Evolutionary conservation across 768 basidiomycete genomes (phyloP).

Genomic region (Lactifluus hygrophoroides): DNA sequence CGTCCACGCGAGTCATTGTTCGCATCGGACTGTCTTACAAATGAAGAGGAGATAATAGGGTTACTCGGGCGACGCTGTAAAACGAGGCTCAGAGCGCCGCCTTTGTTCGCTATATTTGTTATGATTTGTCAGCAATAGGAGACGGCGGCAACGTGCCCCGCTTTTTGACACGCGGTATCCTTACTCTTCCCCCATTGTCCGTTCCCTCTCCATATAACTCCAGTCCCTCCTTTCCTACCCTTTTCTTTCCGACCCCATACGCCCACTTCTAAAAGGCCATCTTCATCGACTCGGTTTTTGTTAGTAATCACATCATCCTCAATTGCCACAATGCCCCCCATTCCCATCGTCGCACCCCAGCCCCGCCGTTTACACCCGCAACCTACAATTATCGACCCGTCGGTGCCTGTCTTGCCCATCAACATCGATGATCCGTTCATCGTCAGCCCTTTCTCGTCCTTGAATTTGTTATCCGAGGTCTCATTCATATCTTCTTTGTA

Average conservation of each 20-base stretch:
- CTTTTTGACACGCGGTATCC: conserved; percentile 16
- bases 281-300: not conserved
- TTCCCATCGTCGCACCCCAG: conserved; percentile 20
- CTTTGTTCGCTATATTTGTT: conserved; percentile 17
- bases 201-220: conserved; percentile 13
- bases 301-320: not conserved
- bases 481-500: not conserved
- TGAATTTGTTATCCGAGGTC: not conserved
- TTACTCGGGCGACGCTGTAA: conserved; percentile 19
- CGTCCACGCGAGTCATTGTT: conserved; percentile 8
- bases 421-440: conserved; percentile 21
- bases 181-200: conserved; percentile 15
- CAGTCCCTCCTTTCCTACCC: conserved; percentile 15
- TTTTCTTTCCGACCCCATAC: conserved; percentile 1
- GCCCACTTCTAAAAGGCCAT: not conserved
- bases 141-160: conserved; percentile 19
- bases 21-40: not conserved
- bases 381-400: conserved; percentile 15
- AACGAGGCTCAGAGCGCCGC: conserved; percentile 17
- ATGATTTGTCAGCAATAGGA: conserved; percentile 16
- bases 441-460: conserved; percentile 3
- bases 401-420: conserved; percentile 6
- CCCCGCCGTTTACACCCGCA: conserved; percentile 12
- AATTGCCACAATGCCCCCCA: conserved; percentile 16
- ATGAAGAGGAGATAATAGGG: conserved; percentile 1